A percentile compares a stretch with the other conserved stretches of the same genome.
Conservation (phyloP, 345 rosid genomes). For the Gossypium rotundifolium region DNA sequence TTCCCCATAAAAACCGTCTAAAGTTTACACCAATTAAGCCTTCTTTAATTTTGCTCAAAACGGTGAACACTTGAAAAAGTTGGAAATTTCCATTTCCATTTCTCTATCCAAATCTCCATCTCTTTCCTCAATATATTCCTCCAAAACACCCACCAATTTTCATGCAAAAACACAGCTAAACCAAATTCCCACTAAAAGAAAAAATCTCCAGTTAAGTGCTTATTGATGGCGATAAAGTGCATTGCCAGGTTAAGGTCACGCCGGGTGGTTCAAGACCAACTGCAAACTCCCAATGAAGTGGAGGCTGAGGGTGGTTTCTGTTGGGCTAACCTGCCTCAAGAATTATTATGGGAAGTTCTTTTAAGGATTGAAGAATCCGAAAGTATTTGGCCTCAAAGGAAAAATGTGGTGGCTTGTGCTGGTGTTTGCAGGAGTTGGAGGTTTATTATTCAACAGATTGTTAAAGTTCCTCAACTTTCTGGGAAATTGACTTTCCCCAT, state of each 20-base stretch:
- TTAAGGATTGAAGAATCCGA: conserved; percentile 58
- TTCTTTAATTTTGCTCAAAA: background rate
- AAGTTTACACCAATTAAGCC: background rate
- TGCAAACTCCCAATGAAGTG: conserved; percentile 22
- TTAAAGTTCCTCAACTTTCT: conserved; percentile 55
- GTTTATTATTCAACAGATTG: conserved; percentile 51
- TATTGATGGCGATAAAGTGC: conserved; percentile 43
- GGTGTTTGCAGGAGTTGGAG: conserved; percentile 84
- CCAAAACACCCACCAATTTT: background rate
- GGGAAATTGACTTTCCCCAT: conserved; percentile 75
- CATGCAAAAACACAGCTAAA: background rate
- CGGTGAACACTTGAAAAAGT: background rate
- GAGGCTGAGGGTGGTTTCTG: conserved; percentile 23
- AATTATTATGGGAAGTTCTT: conserved; percentile 66
- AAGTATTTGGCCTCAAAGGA: conserved; percentile 61
- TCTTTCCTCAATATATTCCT: background rate
- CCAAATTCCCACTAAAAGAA: background rate
- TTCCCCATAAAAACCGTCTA: background rate
- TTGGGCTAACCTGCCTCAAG: conserved; percentile 79
- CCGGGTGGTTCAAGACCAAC: conserved; percentile 42
- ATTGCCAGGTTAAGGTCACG: conserved; percentile 51
- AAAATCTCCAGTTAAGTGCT: too few relatives aligned
- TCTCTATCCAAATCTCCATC: background rate
- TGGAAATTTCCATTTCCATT: background rate
- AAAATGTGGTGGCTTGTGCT: conserved; percentile 73